A percentile compares a stretch with the other conserved stretches of the same genome.
Evolutionary conservation across 2,329 filamentous ascomycete genomes (phyloP).

Genomic region (Didymella glomerata): DNA sequence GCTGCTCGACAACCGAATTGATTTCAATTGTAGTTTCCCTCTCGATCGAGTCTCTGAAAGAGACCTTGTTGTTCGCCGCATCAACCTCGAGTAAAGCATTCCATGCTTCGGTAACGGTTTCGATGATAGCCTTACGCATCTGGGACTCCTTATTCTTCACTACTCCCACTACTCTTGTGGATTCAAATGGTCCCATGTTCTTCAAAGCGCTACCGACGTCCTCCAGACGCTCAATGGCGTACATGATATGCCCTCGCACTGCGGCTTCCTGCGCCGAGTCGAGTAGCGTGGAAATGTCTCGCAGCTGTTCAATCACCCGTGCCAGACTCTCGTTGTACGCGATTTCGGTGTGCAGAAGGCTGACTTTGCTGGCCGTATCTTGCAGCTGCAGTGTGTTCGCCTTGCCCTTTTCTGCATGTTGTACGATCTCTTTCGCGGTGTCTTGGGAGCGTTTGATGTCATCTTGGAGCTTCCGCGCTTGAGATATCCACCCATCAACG

Average conservation of each 20-base stretch:
- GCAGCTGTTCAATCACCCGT: constrained; percentile 60
- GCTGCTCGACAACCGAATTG: constrained; percentile 46
- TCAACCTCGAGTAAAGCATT: constrained; percentile 71
- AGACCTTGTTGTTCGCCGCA: constrained; percentile 62
- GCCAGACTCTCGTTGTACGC: constrained; percentile 65
- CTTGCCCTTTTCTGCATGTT: constrained; percentile 75
- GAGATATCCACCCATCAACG: constrained; percentile 84
- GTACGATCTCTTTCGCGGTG: constrained; percentile 81
- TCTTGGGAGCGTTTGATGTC: constrained; percentile 84
- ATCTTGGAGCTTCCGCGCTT: constrained; percentile 82
- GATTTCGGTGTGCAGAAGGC: constrained; percentile 66
- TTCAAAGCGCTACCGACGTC: constrained; percentile 64
- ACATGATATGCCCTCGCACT: constrained; percentile 55
- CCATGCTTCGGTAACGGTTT: constrained; percentile 76
- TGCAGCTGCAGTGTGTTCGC: constrained; percentile 70
- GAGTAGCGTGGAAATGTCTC: constrained; percentile 59
- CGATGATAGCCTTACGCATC: constrained; percentile 71
- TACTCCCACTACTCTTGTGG: constrained; percentile 69
- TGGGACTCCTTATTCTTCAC: constrained; percentile 71
- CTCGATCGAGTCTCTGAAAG: constrained; percentile 62
- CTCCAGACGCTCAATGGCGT: constrained; percentile 60
- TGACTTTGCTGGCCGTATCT: constrained; percentile 64
- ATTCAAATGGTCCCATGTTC: constrained; percentile 67
- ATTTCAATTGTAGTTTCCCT: constrained; percentile 41
- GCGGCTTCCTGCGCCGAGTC: constrained; percentile 57